Base-by-base conservation (phyloP, 2,329 filamentous ascomycete species). In the Hypomyces rosellus region DNA sequence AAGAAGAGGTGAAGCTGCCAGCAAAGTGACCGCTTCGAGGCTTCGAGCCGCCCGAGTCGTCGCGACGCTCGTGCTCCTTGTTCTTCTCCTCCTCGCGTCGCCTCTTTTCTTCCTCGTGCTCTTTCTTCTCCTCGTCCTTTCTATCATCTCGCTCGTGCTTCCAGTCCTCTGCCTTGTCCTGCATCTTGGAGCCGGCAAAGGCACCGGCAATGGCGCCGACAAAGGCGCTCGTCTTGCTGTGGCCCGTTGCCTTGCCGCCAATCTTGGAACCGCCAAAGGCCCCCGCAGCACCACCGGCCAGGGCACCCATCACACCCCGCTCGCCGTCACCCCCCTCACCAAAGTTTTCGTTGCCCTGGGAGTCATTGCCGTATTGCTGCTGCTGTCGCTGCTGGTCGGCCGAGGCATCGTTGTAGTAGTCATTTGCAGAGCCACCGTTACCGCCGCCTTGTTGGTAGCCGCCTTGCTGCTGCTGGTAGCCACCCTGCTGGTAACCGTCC, bases 161-260 rank as follows among this genome's bases (percentile, higher is more conserved):
- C 66, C 66, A 69, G 54, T 73, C 69, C 4, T 59, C 59, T 3
- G 65, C 64, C 7, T 62, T 67, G 46, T 73, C 70, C 51, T 73
- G 65, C 12, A 70, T 49, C 55, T 73, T 71, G 58, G 70, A 67
- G 3, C 71, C 71, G 3, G 67, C 67, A 34, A 73, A 61, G 11
- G 70, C 71, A 12, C 71, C 71, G 4, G 62, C 69, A 6, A 73
- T 48, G 6, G 64, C 69, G 9, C 70, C 70, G n/a, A 73, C 56
- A 7, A 72, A 48, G 25, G 65, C 66, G 52, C 64, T 62, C 4
- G 63, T 56, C 57, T 68, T 67, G 58, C 59, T 63, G 37, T 52
- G 50, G 41, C 50, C 50, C 3, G 50, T 52, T 7, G 50, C 50
- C 37, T 52, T 46, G 48, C 64, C 64, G 18, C 70, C 69, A 36